These are phyloP conservation scores for Alternaria ethzedia DNA, from an alignment of 2,329 filamentous ascomycete genomes.

Conservation along the genomic window DNA sequence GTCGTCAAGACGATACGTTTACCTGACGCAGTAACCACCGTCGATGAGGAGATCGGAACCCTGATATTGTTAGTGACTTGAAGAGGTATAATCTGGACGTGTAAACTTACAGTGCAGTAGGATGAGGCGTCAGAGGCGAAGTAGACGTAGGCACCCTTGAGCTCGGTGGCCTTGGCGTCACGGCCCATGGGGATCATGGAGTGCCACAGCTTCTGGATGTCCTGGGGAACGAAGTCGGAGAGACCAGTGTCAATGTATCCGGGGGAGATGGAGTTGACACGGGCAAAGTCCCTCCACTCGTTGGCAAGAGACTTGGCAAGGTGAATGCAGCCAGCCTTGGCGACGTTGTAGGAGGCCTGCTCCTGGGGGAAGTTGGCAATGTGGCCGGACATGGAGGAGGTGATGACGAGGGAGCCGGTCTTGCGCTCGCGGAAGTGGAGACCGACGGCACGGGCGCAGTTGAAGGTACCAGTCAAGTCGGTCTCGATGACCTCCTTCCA, in stretches of 20 bases:
- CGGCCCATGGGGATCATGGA: conserved; percentile 82
- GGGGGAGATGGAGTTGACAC: conserved; percentile 71
- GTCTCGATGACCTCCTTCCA: conserved; percentile 80
- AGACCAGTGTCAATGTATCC: conserved; percentile 73
- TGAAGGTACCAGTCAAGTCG: conserved; percentile 87
- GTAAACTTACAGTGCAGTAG: conserved; percentile 70
- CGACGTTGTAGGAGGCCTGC: conserved; percentile 57
- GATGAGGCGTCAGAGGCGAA: conserved; percentile 81
- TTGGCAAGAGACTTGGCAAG: conserved; percentile 69
- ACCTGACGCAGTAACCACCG: conserved; percentile 67
- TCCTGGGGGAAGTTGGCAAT: conserved; percentile 84
- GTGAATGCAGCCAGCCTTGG: conserved; percentile 72
- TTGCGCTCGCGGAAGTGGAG: conserved; percentile 74
- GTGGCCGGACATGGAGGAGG: conserved; percentile 77
- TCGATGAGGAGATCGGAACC: conserved; percentile 75
- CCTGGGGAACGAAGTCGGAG: conserved; percentile 69
- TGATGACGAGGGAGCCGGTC: conserved; percentile 70
- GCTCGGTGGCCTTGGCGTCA: conserved; percentile 74
- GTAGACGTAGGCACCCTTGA: conserved; percentile 84
- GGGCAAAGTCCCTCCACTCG: conserved; percentile 73
- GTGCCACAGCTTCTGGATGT: conserved; percentile 75
- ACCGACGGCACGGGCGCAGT: conserved; percentile 88
- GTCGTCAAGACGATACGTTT: conserved; percentile 31
- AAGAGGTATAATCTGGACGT: not conserved
- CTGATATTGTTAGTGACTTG: conserved; percentile 29